These are phyloP conservation scores for Nasturtium officinale DNA, from an alignment of 345 rosid genomes.

Conservation along the genomic window DNA sequence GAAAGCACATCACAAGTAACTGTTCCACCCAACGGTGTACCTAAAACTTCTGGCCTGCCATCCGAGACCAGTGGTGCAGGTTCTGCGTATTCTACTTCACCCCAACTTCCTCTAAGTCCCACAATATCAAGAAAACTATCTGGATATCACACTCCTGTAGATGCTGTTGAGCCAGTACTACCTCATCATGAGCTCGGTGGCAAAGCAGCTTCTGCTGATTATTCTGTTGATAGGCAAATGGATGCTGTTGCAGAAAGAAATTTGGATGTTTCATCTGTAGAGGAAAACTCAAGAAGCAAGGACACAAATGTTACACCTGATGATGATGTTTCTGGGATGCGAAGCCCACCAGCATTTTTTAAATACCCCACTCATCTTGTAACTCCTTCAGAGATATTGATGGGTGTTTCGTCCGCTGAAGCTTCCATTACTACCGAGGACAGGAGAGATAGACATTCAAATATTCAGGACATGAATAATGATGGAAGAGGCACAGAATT, in stretches of 20 bases:
- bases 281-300: slow-evolving; percentile 53
- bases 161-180: slow-evolving; percentile 47
- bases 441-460: slow-evolving; percentile 51
- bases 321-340: slow-evolving; percentile 52
- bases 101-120: slow-evolving; percentile 64
- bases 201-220: slow-evolving; percentile 50
- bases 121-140: slow-evolving; percentile 54
- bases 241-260: slow-evolving; percentile 46
- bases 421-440: slow-evolving; percentile 47
- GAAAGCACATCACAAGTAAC: slow-evolving; percentile 46
- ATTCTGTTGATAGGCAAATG: slow-evolving; percentile 62
- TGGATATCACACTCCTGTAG: slow-evolving; percentile 50
- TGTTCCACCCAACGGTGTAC: slow-evolving; percentile 39
- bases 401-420: slow-evolving; percentile 67
- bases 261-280: slow-evolving; percentile 46
- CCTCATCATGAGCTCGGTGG: slow-evolving; percentile 50
- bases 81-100: slow-evolving; percentile 48
- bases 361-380: slow-evolving; percentile 82
- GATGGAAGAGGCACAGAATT: slow-evolving; percentile 51
- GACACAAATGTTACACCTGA: slow-evolving; percentile 51
- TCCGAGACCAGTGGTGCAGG: slow-evolving; percentile 54
- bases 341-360: slow-evolving; percentile 52
- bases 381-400: slow-evolving; percentile 80
- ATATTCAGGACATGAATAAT: slow-evolving; percentile 53
- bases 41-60: slow-evolving; percentile 47